Evolutionary conservation across 2,329 filamentous ascomycete genomes (phyloP), one percentile per base, ranked within the genome.

Genomic region (Alternaria triticina): DNA sequence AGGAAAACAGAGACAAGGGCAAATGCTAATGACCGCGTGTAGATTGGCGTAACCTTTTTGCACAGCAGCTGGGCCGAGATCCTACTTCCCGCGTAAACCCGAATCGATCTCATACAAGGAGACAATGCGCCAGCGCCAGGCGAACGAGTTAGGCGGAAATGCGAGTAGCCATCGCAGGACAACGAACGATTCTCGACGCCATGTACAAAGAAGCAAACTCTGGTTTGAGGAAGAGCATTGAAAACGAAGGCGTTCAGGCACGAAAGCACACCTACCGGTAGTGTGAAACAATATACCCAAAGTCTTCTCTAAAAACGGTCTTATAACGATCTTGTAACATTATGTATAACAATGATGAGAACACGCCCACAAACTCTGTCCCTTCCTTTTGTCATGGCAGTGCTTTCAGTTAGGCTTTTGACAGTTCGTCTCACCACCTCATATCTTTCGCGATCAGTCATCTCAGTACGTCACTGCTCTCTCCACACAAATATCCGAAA

Each of bases 51-150:
- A 40, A 80, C 84, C 7, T 86, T 86, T 71, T 70, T 86, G 47
- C 81, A 84, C 72, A 85, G 83, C 76, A 85, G 82, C 78, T 86
- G 83, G 83, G 82, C 81, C 67, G 84, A 86, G 77, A 77, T 85
- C 57, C 73, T 86, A 6, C 76, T 85, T 10, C 83, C 84, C 51
- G 81, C 83, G 78, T 86, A 79, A 79, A 81, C 47, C 11, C 49
- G 15, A 40, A 15, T 11, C 11, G 13, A 30, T 28, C 11, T 28
- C 30, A 33, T 33, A 54, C 49, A 11, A 27, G 40, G 3, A 20
- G 43, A 47, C 6, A 50, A 51, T 51, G 33, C 58, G 25, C 33
- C 47, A 1, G 22, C 33, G 33, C 13, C 17, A 45, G 22, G n/a
- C 17, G 23, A 17, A 15, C 9, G 45, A 58, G 45, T 30, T 11